phyloP scores from a whole-genome alignment of 2,329 filamentous ascomycete species.

The Aspergillus ochraceus region DNA sequence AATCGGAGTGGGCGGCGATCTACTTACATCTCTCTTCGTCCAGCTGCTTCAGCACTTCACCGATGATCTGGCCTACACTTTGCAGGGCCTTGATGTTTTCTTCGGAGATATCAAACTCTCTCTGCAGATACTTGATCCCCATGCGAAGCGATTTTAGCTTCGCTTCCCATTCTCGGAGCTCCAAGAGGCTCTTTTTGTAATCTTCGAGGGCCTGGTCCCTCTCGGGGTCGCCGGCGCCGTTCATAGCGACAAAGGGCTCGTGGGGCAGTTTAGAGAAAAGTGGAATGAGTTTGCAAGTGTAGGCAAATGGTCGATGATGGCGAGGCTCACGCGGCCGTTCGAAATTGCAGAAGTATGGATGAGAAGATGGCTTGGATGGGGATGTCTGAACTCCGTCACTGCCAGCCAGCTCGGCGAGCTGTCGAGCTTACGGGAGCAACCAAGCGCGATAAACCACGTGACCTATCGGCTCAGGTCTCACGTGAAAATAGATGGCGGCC shows the following conservation, averaged over 20 bases:
- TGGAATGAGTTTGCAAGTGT: background rate
- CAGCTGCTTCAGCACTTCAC: constrained; percentile 96
- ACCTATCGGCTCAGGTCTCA: constrained; percentile 1
- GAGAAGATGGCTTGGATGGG: constrained; percentile 17
- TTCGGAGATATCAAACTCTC: constrained; percentile 94
- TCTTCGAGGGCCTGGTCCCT: constrained; percentile 69
- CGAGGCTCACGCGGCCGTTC: background rate
- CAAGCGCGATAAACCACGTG: constrained; percentile 13
- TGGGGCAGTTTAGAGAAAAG: background rate
- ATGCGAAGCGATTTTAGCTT: constrained; percentile 92
- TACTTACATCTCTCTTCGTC: constrained; percentile 95
- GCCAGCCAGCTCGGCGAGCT: constrained; percentile 29
- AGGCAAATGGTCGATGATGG: background rate
- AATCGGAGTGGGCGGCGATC: background rate
- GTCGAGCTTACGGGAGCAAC: constrained; percentile 21
- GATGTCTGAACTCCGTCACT: constrained; percentile 18
- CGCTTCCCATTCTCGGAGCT: constrained; percentile 97
- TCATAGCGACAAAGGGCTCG: constrained; percentile 32
- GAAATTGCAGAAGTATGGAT: constrained; percentile 7
- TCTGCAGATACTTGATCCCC: constrained; percentile 93
- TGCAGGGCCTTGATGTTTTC: constrained; percentile 99
- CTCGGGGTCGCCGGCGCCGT: constrained; percentile 51
- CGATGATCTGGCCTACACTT: constrained; percentile 98
- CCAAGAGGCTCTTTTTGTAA: constrained; percentile 79
- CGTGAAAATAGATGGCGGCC: constrained; percentile 5